Percentiles rank a stretch among this genome's conserved stretches.
These are phyloP conservation scores for Ambrosia hybrid DNA, from an alignment of 140 eudicot species.

Conservation along the genomic window DNA sequence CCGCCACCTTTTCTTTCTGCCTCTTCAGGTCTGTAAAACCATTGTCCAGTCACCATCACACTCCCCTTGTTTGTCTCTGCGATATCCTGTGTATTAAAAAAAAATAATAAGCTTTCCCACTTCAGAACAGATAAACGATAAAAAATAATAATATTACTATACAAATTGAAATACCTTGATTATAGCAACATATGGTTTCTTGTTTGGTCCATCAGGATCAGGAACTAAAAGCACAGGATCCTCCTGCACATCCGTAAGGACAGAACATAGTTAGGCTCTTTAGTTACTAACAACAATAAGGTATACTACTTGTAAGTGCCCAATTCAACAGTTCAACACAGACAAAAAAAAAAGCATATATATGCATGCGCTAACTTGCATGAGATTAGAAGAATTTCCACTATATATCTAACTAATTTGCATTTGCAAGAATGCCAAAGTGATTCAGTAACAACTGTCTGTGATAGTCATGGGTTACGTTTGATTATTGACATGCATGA, in stretches of 20 bases:
- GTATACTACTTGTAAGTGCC: not conserved
- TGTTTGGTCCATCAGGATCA: slow-evolving; percentile 67
- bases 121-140: not conserved
- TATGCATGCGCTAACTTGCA: too few species aligned
- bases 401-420: too few species aligned
- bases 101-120: not conserved
- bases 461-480: too few species aligned
- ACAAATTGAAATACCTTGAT: slow-evolving; percentile 53
- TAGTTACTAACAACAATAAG: not conserved
- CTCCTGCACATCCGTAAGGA: slow-evolving; percentile 56
- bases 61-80: slow-evolving; percentile 54
- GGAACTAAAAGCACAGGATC: slow-evolving; percentile 90
- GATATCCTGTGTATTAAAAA: slow-evolving; percentile 53
- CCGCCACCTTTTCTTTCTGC: slow-evolving; percentile 90
- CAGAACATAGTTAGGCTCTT: not conserved
- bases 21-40: slow-evolving; percentile 98
- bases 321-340: too few species aligned
- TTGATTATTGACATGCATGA: too few species aligned
- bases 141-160: not conserved
- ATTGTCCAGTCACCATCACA: slow-evolving; percentile 86
- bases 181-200: slow-evolving; percentile 94
- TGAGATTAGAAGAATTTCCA: too few species aligned
- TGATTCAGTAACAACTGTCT: too few species aligned
- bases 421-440: too few species aligned
- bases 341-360: too few species aligned